Percentiles rank a stretch among this genome's conserved stretches.
phyloP scores from a whole-genome alignment of 352 stramenopile species.

The Pythium monospermum region DNA sequence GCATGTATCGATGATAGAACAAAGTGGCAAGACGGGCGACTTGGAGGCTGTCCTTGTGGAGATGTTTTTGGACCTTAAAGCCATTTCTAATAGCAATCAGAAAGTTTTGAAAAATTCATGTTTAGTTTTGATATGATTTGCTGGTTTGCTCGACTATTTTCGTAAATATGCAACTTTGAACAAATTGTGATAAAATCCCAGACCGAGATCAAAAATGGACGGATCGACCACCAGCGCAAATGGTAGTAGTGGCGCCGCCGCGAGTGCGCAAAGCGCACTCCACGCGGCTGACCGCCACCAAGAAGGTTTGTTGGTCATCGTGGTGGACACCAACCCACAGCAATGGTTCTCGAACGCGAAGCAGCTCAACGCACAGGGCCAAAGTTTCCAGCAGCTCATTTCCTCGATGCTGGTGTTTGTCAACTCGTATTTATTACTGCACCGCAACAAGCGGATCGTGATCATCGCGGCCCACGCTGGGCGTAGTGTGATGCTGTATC shows the following conservation, averaged over 20 bases:
- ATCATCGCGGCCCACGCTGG: slow-evolving; percentile 77
- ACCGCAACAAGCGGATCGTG: slow-evolving; percentile 83
- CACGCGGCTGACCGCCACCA: slow-evolving; percentile 9
- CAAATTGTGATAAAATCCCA: not conserved
- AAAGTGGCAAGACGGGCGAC: too few species aligned
- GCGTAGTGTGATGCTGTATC: slow-evolving; percentile 69
- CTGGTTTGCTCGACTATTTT: too few species aligned
- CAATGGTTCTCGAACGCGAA: slow-evolving; percentile 54
- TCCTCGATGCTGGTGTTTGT: slow-evolving; percentile 79
- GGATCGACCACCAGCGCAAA: not conserved
- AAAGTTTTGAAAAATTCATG: too few species aligned
- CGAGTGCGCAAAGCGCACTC: slow-evolving; percentile 1
- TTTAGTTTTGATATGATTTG: too few species aligned
- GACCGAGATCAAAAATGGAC: not conserved
- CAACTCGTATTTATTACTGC: slow-evolving; percentile 82
- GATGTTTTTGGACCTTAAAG: too few species aligned
- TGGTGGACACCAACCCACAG: slow-evolving; percentile 76
- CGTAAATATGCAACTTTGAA: not conserved
- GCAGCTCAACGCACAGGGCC: slow-evolving; percentile 20
- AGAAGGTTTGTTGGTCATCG: slow-evolving; percentile 69
- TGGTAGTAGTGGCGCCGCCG: not conserved
- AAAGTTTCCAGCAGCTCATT: slow-evolving; percentile 63
- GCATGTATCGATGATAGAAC: too few species aligned
- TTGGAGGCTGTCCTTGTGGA: too few species aligned
- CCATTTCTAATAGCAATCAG: too few species aligned